phyloP scores from a whole-genome alignment of 2,329 filamentous ascomycete genomes.

The Botrytis pseudocinerea region DNA sequence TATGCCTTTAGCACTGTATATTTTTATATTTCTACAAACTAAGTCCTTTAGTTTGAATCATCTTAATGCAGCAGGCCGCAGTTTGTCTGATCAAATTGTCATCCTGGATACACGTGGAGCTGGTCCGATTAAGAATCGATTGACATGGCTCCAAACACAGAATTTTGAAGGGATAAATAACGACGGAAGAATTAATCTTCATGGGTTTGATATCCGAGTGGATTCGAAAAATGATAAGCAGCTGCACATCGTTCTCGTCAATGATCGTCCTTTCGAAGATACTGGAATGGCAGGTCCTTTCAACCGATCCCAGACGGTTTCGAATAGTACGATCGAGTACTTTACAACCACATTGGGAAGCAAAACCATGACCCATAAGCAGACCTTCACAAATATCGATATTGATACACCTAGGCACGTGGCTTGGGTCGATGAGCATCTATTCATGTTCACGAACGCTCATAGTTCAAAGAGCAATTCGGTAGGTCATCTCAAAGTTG shows the following conservation, averaged over 20 bases:
- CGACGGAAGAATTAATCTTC: constrained; percentile 39
- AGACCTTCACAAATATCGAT: constrained; percentile 38
- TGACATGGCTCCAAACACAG: constrained; percentile 32
- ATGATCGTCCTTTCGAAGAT: constrained; percentile 41
- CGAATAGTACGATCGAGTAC: constrained; percentile 41
- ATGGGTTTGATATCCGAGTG: constrained; percentile 40
- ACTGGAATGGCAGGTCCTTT: constrained; percentile 24
- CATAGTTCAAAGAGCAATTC: constrained; percentile 37
- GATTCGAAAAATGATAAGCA: constrained; percentile 25
- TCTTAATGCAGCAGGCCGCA: constrained; percentile 34
- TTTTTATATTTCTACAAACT: background rate
- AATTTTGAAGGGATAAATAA: constrained; percentile 34
- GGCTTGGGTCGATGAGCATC: constrained; percentile 40
- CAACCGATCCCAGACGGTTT: constrained; percentile 37
- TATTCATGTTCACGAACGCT: constrained; percentile 44
- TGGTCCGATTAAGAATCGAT: constrained; percentile 30
- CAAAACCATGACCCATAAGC: constrained; percentile 39
- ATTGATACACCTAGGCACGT: constrained; percentile 43
- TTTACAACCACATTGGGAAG: constrained; percentile 39
- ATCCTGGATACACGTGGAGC: constrained; percentile 36
- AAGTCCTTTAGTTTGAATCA: constrained; percentile 28
- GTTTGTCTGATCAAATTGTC: constrained; percentile 32
- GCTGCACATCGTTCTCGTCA: constrained; percentile 41
- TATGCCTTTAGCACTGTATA: constrained; percentile 10
- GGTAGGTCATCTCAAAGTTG: constrained; percentile 25